Evolutionary conservation across 2,329 filamentous ascomycete genomes (phyloP).

Genomic region (Eurotiales sp.): DNA sequence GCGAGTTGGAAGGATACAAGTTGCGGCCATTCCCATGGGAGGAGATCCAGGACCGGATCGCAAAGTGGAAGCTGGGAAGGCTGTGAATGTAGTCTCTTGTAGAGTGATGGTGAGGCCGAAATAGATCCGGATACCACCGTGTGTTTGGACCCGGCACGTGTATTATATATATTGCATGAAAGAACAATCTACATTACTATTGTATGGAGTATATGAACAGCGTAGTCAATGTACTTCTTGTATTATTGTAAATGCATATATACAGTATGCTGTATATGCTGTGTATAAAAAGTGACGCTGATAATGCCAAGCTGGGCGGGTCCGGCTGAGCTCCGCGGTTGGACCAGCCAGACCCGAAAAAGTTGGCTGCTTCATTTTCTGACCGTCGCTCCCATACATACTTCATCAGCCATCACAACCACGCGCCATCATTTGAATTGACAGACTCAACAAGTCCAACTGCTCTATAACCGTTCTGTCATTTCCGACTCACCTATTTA

Average conservation of each 20-base stretch:
- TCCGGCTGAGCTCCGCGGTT: too few species aligned
- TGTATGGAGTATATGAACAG: too few species aligned
- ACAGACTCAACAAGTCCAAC: too few species aligned
- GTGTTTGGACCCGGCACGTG: neutral
- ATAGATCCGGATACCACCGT: too few species aligned
- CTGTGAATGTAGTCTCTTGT: too few species aligned
- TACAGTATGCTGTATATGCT: too few species aligned
- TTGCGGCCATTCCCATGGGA: conserved; percentile 73
- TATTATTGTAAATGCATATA: neutral
- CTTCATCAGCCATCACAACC: conserved; percentile 21
- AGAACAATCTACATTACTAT: too few species aligned
- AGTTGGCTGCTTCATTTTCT: too few species aligned
- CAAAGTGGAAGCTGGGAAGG: conserved; percentile 75
- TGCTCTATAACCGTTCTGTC: too few species aligned
- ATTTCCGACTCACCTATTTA: neutral
- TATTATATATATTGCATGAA: conserved; percentile 8
- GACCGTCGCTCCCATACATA: too few species aligned
- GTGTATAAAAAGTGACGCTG: neutral
- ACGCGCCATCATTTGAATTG: conserved; percentile 24
- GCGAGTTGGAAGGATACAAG: conserved; percentile 66
- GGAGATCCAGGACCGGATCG: conserved; percentile 83
- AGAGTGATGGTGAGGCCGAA: too few species aligned
- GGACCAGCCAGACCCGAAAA: conserved; percentile 36
- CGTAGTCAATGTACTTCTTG: neutral
- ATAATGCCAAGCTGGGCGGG: conserved; percentile 14